These are phyloP conservation scores for Nakazawaea ishiwadae DNA, from an alignment of 805 yeast genomes.

Conservation along the genomic window DNA sequence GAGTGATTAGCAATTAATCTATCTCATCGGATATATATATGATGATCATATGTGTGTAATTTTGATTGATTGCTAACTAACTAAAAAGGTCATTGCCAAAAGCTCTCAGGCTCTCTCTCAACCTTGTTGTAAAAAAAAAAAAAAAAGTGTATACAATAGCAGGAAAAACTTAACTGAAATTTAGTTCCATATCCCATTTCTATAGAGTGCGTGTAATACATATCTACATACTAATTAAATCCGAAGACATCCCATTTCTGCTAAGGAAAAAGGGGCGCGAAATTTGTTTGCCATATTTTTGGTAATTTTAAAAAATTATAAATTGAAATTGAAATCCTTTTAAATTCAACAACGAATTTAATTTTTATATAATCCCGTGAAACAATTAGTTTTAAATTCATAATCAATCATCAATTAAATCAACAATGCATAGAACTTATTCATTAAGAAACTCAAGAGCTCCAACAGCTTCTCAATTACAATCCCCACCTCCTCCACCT, in stretches of 20 bases:
- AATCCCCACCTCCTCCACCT: constrained; percentile 78
- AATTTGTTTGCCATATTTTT: neutral
- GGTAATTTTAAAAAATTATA: too few relatives aligned
- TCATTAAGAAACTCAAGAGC: constrained; percentile 76
- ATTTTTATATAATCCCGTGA: neutral
- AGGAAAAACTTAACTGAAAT: too few relatives aligned
- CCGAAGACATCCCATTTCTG: constrained; percentile 4
- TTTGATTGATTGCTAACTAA: too few relatives aligned
- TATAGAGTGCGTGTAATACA: neutral
- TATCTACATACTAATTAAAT: too few relatives aligned
- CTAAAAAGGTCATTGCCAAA: too few relatives aligned
- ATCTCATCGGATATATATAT: too few relatives aligned
- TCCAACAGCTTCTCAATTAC: constrained; percentile 78
- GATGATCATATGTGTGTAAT: too few relatives aligned
- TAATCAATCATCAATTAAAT: too few relatives aligned
- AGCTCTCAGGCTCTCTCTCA: too few relatives aligned
- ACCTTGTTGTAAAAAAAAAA: too few relatives aligned
- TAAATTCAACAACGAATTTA: neutral
- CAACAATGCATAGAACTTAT: constrained; percentile 76
- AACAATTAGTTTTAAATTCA: constrained; percentile 11
- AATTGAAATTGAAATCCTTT: constrained; percentile 9
- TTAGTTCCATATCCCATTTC: constrained; percentile 3
- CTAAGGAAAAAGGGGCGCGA: constrained; percentile 1
- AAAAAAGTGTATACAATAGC: too few relatives aligned
- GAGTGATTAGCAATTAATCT: too few relatives aligned